Evolutionary conservation across 805 yeast genomes (phyloP), one percentile per base, ranked within the genome.

Genomic region (Candida morakotiae): DNA sequence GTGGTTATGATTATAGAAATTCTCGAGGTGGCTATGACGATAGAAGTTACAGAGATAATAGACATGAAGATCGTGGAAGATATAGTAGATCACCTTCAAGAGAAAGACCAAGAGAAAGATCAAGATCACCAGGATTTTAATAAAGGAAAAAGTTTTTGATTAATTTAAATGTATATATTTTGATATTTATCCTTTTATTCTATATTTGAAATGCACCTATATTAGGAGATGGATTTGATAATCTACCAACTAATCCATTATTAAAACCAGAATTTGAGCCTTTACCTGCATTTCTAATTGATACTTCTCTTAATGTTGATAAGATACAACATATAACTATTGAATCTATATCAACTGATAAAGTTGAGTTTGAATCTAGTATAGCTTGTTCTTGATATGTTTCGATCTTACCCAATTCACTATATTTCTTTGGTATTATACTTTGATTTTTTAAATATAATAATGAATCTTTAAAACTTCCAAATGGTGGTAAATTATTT

Each of bases 401-500:
- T 31, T 64, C 67, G 14, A 67, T 34, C 34, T 42, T 52, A 10
- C 67, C 71, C 13, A 51, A 44, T 34, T 66, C 71, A 9, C 56
- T 38, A 39, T 47, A 66, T 41, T 53, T 63, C 35, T 61, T 65
- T n/a, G 71, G 72, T 2, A 57, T 19, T 21, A 45, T 47, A 15
- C 45, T 29, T 7, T 37, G 39, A 17, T 47, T 42, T 15, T 45
- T 24, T 3, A 5, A n/a, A 40, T 60, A 64, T 7, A 48, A 39
- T 15, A 53, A 31, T 1, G 60, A 41, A 39, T 65, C 69, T 31
- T 48, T 49, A 31, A 57, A 63, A 5, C 44, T 40, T 6, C 69
- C 70, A 45, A 67, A 67, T 1, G 71, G 71, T 1, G 72, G 73
- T 35, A 56, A 40, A 11, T 58, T 51, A 38, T 49, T 45, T 11